A percentile compares a stretch with the other conserved stretches of the same genome.
Evolutionary conservation across 495 filamentous ascomycete species (phyloP).

Genomic region (Zalerion maritima): DNA sequence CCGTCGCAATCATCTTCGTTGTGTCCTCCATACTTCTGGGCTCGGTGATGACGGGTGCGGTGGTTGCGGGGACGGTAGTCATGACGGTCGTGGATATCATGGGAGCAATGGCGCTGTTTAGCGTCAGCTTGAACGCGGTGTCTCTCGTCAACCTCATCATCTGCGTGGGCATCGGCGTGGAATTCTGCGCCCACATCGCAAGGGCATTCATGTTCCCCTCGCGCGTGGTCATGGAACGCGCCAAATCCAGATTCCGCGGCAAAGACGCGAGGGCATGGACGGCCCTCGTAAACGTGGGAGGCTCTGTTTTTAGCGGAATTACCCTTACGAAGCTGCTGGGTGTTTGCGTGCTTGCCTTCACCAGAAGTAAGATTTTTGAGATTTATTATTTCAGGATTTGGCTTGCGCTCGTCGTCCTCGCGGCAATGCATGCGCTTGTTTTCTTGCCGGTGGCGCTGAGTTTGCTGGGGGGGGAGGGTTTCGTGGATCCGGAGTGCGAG

Average conservation of each 20-base stretch:
- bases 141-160: conserved; percentile 95
- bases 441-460: conserved; percentile 86
- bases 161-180: conserved; percentile 86
- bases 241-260: conserved; percentile 50
- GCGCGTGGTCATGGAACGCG: conserved; percentile 58
- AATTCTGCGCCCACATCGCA: conserved; percentile 95
- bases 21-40: conserved; percentile 69
- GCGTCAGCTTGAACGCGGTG: conserved; percentile 89
- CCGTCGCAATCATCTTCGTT: conserved; percentile 66
- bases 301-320: conserved; percentile 88
- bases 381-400: conserved; percentile 98
- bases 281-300: conserved; percentile 83
- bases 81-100: conserved; percentile 95
- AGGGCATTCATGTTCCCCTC: conserved; percentile 91
- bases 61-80: conserved; percentile 69
- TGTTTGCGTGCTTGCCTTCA: conserved; percentile 86
- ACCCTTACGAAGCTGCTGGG: conserved; percentile 90
- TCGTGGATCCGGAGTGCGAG: conserved; percentile 67
- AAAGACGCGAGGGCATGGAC: conserved; percentile 81
- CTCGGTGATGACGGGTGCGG: conserved; percentile 63
- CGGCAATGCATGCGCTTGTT: conserved; percentile 76
- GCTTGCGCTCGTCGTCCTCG: conserved; percentile 78
- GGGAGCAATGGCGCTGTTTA: conserved; percentile 77
- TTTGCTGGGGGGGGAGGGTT: conserved; percentile 75
- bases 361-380: conserved; percentile 95